Base-by-base conservation (phyloP, 306 rosid genomes). In the Trifolium fragiferum region DNA sequence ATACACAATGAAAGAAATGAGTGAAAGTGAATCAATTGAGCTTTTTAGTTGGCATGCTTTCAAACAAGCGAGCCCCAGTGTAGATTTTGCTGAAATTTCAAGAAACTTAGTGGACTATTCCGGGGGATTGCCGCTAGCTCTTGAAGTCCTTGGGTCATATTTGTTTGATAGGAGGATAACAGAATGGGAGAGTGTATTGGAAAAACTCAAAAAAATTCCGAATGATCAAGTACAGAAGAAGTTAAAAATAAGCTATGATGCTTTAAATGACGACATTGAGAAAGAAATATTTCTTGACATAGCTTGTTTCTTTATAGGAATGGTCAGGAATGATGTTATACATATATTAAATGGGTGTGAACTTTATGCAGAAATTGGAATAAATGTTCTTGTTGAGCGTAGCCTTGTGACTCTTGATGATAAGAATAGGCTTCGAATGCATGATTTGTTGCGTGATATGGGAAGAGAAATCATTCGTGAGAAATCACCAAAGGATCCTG, bases 251-350 rank as follows among this genome's bases (percentile, higher is more conserved):
- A 54, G 60, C 14, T 54, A 54, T 20, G 60, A 54, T 54, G 60
- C 7, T 54, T 54, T 54, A 20, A 54, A 20, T 54, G 60, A 54
- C 10, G 12, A 54, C 1, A 20, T 3, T 23, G 32, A 54, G 32
- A 54, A 54, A 54, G 60, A 54, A 20, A 20, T 54, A 54, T 54
- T 54, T 11, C 60, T 54, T 54, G 60, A 54, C 60, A 54, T 54
- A 20, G 60, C 60, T 54, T 54, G 60, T 54, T 54, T 54, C 60
- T 62, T 62, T 62, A 62, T 62, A 33, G 68, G 68, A 21, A 62
- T 32, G 68, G 21, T 8, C 14, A 46, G 47, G 35, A 62, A 62
- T 62, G 68, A 62, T 62, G 68, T 62, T 8, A 62, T 35, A n/a
- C 15, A 9, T 4, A 37, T 62, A 62, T 62, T 62, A 62, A 62